A percentile compares a stretch with the other conserved stretches of the same genome.
Conservation (phyloP, 106 monocot species). For the Acorus calamus region DNA sequence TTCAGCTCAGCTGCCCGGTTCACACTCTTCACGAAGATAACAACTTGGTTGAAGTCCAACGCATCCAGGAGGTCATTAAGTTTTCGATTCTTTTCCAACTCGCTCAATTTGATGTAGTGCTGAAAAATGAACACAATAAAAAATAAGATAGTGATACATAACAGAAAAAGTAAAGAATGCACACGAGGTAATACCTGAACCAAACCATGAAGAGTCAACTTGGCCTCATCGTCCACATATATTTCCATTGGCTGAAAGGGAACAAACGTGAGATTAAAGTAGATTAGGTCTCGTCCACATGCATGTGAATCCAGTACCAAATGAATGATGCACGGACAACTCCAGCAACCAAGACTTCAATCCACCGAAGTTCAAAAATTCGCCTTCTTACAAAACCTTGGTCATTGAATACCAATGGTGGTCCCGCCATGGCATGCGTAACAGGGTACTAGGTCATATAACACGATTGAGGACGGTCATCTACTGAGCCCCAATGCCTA, state of each 20-base stretch:
- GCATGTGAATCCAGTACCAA: slow-evolving; percentile 41
- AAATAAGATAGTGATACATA: not conserved
- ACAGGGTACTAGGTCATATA: too few species aligned
- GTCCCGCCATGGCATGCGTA: too few species aligned
- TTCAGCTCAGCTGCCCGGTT: slow-evolving; percentile 89
- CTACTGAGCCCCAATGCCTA: too few species aligned
- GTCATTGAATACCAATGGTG: too few species aligned
- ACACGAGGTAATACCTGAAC: slow-evolving; percentile 56
- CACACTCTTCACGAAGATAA: slow-evolving; percentile 98
- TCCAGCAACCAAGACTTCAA: slow-evolving; percentile 11
- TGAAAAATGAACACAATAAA: slow-evolving; percentile 16
- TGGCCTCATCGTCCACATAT: slow-evolving; percentile 98
- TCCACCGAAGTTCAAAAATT: slow-evolving; percentile 4
- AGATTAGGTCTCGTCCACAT: slow-evolving; percentile 41
- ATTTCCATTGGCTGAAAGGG: slow-evolving; percentile 99
- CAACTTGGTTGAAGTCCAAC: slow-evolving; percentile 97
- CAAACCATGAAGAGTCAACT: slow-evolving; percentile 88
- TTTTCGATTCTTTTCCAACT: slow-evolving; percentile 93
- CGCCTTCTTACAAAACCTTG: too few species aligned
- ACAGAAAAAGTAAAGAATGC: not conserved
- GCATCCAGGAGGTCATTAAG: slow-evolving; percentile 98
- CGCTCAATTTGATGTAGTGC: slow-evolving; percentile 98
- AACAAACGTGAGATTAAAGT: slow-evolving; percentile 55
- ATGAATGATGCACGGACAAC: slow-evolving; percentile 27
- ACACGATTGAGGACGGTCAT: too few species aligned